Evolutionary conservation across 192 early-diverging fungal genomes (phyloP).

Genomic region (Rhizoclosmatium sp.): DNA sequence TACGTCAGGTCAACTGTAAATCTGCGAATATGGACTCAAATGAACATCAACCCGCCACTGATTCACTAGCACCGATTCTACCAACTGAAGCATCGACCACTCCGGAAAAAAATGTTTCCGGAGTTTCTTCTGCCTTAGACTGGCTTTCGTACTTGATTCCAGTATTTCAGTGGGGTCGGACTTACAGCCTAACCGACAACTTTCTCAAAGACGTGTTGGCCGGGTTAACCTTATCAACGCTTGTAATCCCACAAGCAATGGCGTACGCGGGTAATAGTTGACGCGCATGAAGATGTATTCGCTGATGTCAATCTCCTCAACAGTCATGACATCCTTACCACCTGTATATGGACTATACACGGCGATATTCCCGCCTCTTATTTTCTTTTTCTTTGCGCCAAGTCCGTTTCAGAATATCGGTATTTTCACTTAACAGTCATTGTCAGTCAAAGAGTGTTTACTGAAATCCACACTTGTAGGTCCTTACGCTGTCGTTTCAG

Average conservation of each 20-base stretch:
- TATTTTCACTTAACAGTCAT: not conserved
- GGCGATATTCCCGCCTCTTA: conserved; percentile 27
- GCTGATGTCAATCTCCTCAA: not conserved
- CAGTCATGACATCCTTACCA: conserved; percentile 34
- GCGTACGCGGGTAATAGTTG: conserved; percentile 33
- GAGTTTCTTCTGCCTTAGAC: not conserved
- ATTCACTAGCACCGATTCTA: not conserved
- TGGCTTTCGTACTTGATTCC: not conserved
- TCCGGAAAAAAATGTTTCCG: not conserved
- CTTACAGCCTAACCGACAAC: not conserved
- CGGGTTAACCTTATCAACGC: conserved; percentile 28
- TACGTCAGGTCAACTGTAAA: not conserved
- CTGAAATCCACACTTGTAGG: conserved; percentile 8
- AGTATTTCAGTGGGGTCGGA: not conserved
- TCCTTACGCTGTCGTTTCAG: conserved; percentile 33
- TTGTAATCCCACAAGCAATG: conserved; percentile 38
- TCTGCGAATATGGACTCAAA: not conserved
- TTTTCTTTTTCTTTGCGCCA: conserved; percentile 27
- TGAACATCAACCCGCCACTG: not conserved
- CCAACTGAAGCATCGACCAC: not conserved
- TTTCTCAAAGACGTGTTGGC: conserved; percentile 26
- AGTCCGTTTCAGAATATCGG: conserved; percentile 39
- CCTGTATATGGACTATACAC: conserved; percentile 38
- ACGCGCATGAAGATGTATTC: not conserved
- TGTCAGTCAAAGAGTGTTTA: not conserved